Evolutionary conservation across 768 basidiomycete species (phyloP).

Genomic region (Phanerochaete sordida): DNA sequence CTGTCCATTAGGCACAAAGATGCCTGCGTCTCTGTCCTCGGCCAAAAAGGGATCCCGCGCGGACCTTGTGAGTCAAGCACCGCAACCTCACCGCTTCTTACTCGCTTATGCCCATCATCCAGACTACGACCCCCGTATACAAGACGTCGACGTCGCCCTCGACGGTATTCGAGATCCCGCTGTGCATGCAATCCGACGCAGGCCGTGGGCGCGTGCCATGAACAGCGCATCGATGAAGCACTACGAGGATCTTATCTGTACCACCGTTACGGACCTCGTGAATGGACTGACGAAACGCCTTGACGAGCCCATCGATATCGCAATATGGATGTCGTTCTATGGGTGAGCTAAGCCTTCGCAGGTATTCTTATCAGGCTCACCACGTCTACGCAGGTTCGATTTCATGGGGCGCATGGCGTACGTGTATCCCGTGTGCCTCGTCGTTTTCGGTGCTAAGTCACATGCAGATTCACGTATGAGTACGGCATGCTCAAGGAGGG

Average conservation of each 20-base stretch:
- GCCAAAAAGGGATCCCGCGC: conserved; percentile 6
- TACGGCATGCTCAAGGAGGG: conserved; percentile 5
- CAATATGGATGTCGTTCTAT: conserved; percentile 12
- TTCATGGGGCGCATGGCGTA: conserved; percentile 14
- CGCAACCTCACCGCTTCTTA: neutral
- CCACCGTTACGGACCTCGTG: neutral
- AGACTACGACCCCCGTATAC: conserved; percentile 10
- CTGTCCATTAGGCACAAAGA: conserved; percentile 7
- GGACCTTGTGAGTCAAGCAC: conserved; percentile 7
- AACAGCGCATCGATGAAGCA: conserved; percentile 10
- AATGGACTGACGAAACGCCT: neutral
- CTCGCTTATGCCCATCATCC: neutral
- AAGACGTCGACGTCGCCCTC: conserved; percentile 4
- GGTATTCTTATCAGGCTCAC: neutral
- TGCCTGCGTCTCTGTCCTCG: neutral
- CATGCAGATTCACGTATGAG: conserved; percentile 4
- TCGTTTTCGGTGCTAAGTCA: neutral
- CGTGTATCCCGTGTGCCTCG: neutral
- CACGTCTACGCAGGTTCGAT: neutral
- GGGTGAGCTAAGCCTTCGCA: neutral
- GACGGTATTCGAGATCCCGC: conserved; percentile 7
- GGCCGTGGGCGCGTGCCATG: conserved; percentile 8
- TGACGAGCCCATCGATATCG: neutral
- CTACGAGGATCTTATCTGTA: conserved; percentile 9
- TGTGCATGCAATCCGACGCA: conserved; percentile 6